Base-by-base conservation (phyloP, 805 yeast species). In the Saturnispora diversa region DNA sequence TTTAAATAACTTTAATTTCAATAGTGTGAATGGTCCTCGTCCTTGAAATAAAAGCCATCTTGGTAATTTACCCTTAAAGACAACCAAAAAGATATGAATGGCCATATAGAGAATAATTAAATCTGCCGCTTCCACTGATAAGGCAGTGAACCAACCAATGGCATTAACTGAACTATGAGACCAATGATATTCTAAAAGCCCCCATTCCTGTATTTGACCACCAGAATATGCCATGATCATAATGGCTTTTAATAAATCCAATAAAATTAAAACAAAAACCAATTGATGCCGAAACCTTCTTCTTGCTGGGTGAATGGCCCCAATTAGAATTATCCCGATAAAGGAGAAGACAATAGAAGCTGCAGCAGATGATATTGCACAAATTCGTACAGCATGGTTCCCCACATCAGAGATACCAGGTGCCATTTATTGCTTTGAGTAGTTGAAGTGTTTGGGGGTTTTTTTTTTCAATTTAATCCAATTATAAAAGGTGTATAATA, bases 41-140 rank as follows among this genome's bases (percentile, higher is more conserved):
- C n/a, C n/a, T n/a, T n/a, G n/a, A n/a, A n/a, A n/a, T n/a, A n/a
- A n/a, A 6, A 31, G 10, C 22, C 13, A 28, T 11, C n/a, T 42
- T 60, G 61, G 61, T 19, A 62, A 56, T 43, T 62, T 67, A 1
- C 90, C 85, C 44, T 66, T 64, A 58, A 84, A 83, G 4, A 87
- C 80, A 23, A 85, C 62, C 31, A 86, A 54, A 21, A 77, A 84
- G 8, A 90, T 81, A 60, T 87, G 95, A 12, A 86, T 60, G 2
- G 96, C 95, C 61, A 87, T 82, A 26, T 80, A 70, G 24, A 85
- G 63, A 39, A 86, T 87, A 13, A 92, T 87, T 26, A 85, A 54
- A 59, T 87, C 97, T 2, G 88, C 86, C 16, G 94, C 94, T 59
- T 84, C 94, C 11, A 83, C 80, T 17, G 85, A 70, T 29, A 78